Conservation (phyloP, 805 yeast species). For the Nakazawaea ernobii region DNA sequence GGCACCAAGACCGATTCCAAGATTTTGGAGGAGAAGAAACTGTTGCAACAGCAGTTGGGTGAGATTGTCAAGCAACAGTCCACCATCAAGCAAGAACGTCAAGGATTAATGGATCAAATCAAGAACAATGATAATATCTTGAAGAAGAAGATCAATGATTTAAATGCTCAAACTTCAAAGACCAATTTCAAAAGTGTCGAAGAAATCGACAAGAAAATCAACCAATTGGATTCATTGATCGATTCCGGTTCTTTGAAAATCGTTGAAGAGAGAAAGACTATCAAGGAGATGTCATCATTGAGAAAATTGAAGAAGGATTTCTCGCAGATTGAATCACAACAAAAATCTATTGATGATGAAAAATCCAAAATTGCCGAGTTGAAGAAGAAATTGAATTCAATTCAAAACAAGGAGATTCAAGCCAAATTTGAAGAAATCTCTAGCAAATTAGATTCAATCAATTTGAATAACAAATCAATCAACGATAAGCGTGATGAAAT, state of each 20-base stretch:
- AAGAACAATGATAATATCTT: slow-evolving; percentile 61
- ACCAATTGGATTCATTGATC: slow-evolving; percentile 63
- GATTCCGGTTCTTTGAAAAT: slow-evolving; percentile 76
- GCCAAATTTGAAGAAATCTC: slow-evolving; percentile 63
- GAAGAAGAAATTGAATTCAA: slow-evolving; percentile 55
- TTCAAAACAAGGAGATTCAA: slow-evolving; percentile 60
- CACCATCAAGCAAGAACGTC: slow-evolving; percentile 27
- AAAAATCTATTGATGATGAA: slow-evolving; percentile 73
- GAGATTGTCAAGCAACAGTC: slow-evolving; percentile 34
- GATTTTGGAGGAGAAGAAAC: slow-evolving; percentile 46
- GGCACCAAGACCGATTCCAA: slow-evolving; percentile 45
- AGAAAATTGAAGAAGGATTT: slow-evolving; percentile 80
- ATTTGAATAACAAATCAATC: slow-evolving; percentile 50
- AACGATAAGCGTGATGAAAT: slow-evolving; percentile 62
- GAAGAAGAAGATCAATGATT: slow-evolving; percentile 71
- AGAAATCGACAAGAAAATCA: slow-evolving; percentile 65
- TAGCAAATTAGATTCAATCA: slow-evolving; percentile 63
- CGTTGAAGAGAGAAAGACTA: slow-evolving; percentile 82
- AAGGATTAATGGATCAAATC: slow-evolving; percentile 51
- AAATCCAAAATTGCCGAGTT: slow-evolving; percentile 69
- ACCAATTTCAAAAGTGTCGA: slow-evolving; percentile 58
- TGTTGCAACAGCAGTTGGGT: slow-evolving; percentile 39
- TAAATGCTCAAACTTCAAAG: slow-evolving; percentile 67
- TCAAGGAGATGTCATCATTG: slow-evolving; percentile 80
- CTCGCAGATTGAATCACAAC: slow-evolving; percentile 64